These are phyloP conservation scores for Papilionanthe hybrid DNA, from an alignment of 116 monocot genomes.

Conservation along the genomic window DNA sequence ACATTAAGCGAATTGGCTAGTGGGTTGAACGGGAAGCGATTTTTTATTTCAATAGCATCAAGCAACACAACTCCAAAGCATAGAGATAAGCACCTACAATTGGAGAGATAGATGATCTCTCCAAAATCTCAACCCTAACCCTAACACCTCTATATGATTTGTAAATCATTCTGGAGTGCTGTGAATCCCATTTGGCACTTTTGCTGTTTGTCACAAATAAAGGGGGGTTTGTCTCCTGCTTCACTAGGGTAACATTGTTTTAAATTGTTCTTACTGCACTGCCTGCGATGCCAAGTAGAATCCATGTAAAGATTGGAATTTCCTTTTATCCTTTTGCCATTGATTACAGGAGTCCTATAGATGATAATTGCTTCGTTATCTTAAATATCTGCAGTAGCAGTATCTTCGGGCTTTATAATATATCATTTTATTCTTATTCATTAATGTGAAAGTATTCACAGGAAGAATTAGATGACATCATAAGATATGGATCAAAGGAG, in stretches of 20 bases:
- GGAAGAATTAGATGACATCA: constrained; percentile 98
- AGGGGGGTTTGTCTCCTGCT: background rate
- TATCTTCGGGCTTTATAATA: background rate
- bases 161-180: background rate
- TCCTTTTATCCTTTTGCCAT: background rate
- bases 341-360: background rate
- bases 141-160: background rate
- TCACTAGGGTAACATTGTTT: background rate
- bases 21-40: background rate
- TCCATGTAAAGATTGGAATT: background rate
- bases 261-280: background rate
- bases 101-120: too few species aligned
- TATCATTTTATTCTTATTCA: background rate
- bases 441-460: constrained; percentile 12
- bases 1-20: background rate
- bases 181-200: background rate
- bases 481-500: constrained; percentile 95
- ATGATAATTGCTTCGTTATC: background rate
- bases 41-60: too few species aligned
- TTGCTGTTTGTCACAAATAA: background rate
- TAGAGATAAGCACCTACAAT: too few species aligned
- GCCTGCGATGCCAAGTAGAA: background rate
- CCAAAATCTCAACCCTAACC: too few species aligned
- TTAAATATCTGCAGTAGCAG: background rate
- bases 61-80: too few species aligned